Percentiles rank a stretch among this genome's conserved stretches.
Conservation (phyloP, 768 basidiomycete species). For the Boletus vermiculosoides region DNA sequence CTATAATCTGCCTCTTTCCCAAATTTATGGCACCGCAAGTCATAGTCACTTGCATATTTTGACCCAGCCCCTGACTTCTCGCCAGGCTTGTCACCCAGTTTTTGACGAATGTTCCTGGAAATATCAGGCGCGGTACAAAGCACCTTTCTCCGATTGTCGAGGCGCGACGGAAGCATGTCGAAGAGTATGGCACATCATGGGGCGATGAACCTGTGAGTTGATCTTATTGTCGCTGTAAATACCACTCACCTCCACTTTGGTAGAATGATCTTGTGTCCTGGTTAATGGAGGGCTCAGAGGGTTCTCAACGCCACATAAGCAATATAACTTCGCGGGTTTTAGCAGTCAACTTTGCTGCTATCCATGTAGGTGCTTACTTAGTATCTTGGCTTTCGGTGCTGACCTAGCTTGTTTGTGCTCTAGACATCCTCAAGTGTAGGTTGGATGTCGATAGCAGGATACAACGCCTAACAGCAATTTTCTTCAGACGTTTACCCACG, state of each 20-base stretch:
- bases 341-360: slow-evolving; percentile 21
- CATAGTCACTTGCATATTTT: not conserved
- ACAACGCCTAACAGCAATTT: not conserved
- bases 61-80: not conserved
- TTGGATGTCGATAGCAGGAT: not conserved
- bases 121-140: slow-evolving; percentile 6
- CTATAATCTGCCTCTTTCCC: slow-evolving; percentile 32
- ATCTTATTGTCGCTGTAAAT: not conserved
- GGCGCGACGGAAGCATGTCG: not conserved
- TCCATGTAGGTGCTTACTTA: slow-evolving; percentile 12
- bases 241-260: not conserved
- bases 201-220: slow-evolving; percentile 3
- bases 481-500: slow-evolving; percentile 11
- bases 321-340: slow-evolving; percentile 24
- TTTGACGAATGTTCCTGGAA: slow-evolving; percentile 2
- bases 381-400: not conserved
- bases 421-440: slow-evolving; percentile 16
- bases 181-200: not conserved
- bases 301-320: slow-evolving; percentile 9
- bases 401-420: too few relatives aligned
- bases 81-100: slow-evolving; percentile 1
- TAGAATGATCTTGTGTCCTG: slow-evolving; percentile 37
- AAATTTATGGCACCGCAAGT: slow-evolving; percentile 33
- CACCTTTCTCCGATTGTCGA: slow-evolving; percentile 29
- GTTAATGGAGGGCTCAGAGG: slow-evolving; percentile 28